These are phyloP conservation scores for Hypoxylon sp. DNA, from an alignment of 2,329 filamentous ascomycete species.

Conservation along the genomic window DNA sequence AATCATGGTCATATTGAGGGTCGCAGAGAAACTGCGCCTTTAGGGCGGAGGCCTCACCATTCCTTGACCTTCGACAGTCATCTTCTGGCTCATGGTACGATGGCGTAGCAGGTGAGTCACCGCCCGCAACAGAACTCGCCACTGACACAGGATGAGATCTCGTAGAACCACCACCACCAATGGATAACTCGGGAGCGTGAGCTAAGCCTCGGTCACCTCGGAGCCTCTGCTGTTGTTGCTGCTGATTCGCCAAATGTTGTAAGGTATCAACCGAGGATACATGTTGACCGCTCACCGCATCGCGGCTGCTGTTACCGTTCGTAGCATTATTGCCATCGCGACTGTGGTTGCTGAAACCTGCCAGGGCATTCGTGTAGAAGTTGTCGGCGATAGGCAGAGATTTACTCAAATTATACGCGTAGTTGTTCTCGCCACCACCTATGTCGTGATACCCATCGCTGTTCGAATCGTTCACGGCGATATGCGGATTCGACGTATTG, in stretches of 20 bases:
- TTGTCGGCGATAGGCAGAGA: constrained; percentile 51
- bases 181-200: constrained; percentile 60
- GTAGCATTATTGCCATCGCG: constrained; percentile 49
- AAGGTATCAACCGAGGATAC: constrained; percentile 51
- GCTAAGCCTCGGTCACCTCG: constrained; percentile 58
- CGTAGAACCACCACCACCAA: constrained; percentile 49
- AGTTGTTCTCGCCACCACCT: constrained; percentile 53
- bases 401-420: constrained; percentile 63
- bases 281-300: constrained; percentile 55
- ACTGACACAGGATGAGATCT: constrained; percentile 66
- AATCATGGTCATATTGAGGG: constrained; percentile 40
- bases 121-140: constrained; percentile 65
- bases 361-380: constrained; percentile 54
- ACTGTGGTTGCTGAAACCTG: constrained; percentile 48
- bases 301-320: constrained; percentile 50
- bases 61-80: constrained; percentile 59
- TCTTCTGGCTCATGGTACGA: constrained; percentile 62
- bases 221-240: constrained; percentile 55
- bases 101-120: constrained; percentile 71
- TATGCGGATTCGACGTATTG: constrained; percentile 68
- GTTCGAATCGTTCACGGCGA: constrained; percentile 63
- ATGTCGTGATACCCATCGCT: constrained; percentile 61
- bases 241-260: constrained; percentile 49
- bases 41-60: constrained; percentile 61
- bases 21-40: constrained; percentile 44